phyloP scores from a whole-genome alignment of 2,329 filamentous ascomycete species.

The Ambrosiella beaveri region DNA sequence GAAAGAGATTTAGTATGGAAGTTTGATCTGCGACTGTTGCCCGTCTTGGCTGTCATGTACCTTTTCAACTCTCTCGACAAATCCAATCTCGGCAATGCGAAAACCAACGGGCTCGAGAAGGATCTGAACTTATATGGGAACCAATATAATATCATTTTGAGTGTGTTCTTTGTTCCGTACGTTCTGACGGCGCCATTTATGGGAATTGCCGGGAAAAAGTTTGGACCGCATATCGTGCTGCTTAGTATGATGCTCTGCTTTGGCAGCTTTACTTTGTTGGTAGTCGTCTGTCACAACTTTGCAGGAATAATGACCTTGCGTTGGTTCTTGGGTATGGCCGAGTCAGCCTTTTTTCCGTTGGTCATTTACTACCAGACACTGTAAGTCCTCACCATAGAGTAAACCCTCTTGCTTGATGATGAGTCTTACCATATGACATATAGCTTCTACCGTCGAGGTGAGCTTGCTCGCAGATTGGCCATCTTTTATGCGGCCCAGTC shows the following conservation, averaged over 20 bases:
- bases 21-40: slow-evolving; percentile 36
- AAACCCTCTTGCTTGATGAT: too few relatives aligned
- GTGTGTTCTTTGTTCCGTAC: slow-evolving; percentile 61
- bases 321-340: slow-evolving; percentile 34
- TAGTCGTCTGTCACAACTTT: slow-evolving; percentile 33
- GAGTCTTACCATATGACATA: slow-evolving; percentile 19
- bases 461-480: slow-evolving; percentile 31
- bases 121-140: slow-evolving; percentile 35
- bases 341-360: slow-evolving; percentile 37
- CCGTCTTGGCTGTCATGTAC: slow-evolving; percentile 38
- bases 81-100: slow-evolving; percentile 33
- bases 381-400: slow-evolving; percentile 2
- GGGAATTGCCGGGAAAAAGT: slow-evolving; percentile 51
- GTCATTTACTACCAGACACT: slow-evolving; percentile 34
- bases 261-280: slow-evolving; percentile 47
- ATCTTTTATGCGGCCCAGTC: slow-evolving; percentile 62
- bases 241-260: slow-evolving; percentile 56
- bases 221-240: slow-evolving; percentile 48
- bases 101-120: slow-evolving; percentile 31
- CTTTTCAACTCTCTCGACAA: slow-evolving; percentile 32
- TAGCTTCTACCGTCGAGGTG: slow-evolving; percentile 32
- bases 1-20: slow-evolving; percentile 35
- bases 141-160: slow-evolving; percentile 55
- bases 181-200: slow-evolving; percentile 47
- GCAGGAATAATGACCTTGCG: slow-evolving; percentile 32